phyloP scores from a whole-genome alignment of 106 monocot species.

The Phalaenopsis equestris region DNA sequence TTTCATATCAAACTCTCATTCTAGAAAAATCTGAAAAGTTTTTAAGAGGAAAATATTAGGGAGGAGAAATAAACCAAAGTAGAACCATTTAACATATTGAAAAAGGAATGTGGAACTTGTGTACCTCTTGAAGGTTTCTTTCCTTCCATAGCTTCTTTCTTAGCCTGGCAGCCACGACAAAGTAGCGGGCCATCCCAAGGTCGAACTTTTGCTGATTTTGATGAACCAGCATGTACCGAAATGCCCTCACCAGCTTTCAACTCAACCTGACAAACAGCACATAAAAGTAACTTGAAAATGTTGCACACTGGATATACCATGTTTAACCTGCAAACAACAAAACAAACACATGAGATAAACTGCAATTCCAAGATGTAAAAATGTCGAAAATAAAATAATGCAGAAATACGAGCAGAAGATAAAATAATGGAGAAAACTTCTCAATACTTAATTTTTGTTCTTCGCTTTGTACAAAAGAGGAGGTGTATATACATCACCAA shows the following conservation, averaged over 20 bases:
- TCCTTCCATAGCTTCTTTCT: conserved; percentile 79
- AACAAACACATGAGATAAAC: background rate
- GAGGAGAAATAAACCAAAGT: background rate
- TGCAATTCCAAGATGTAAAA: background rate
- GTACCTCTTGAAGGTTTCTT: conserved; percentile 10
- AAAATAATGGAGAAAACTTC: too few species aligned
- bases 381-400: background rate
- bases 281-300: conserved; percentile 53
- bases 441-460: too few species aligned
- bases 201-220: conserved; percentile 20
- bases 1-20: background rate
- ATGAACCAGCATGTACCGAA: conserved; percentile 38
- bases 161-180: conserved; percentile 41
- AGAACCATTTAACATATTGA: background rate
- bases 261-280: conserved; percentile 59
- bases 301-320: conserved; percentile 43
- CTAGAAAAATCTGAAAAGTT: background rate
- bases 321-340: conserved; percentile 31
- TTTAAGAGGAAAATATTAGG: background rate
- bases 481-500: too few species aligned
- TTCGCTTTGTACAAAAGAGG: too few species aligned
- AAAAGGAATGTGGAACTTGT: background rate
- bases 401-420: too few species aligned
- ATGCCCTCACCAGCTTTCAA: conserved; percentile 53
- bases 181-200: conserved; percentile 69